Evolutionary conservation across 345 rosid species (phyloP).

Genomic region (Linum tenue): DNA sequence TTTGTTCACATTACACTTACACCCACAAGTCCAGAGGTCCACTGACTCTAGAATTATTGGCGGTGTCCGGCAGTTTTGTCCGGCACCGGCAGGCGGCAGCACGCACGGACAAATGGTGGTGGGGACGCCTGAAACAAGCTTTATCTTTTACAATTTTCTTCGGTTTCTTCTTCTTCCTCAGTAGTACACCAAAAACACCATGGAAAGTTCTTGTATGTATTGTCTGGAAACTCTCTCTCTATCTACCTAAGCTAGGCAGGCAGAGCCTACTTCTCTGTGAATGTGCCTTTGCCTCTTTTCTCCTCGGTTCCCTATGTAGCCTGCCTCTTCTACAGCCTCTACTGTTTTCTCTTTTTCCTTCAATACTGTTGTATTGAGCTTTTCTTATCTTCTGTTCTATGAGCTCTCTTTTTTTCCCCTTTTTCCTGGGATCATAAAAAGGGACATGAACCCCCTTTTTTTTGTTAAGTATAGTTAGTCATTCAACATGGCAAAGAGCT

Average conservation of each 20-base stretch:
- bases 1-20: too few relatives aligned
- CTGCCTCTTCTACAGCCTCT: background rate
- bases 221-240: conserved; percentile 4
- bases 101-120: conserved; percentile 55
- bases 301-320: background rate
- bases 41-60: conserved; percentile 44
- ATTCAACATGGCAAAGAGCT: too few relatives aligned
- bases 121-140: conserved; percentile 35
- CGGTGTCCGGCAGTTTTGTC: conserved; percentile 63
- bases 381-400: too few relatives aligned
- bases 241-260: background rate
- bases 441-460: too few relatives aligned
- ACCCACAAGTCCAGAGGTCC: conserved; percentile 29
- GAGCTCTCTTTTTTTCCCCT: too few relatives aligned
- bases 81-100: conserved; percentile 15
- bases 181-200: conserved; percentile 19
- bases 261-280: background rate
- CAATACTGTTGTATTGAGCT: too few relatives aligned
- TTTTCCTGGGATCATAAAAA: too few relatives aligned
- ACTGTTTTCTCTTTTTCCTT: too few relatives aligned
- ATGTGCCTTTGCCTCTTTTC: background rate
- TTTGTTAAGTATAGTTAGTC: too few relatives aligned
- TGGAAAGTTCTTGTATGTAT: conserved; percentile 25
- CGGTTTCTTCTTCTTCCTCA: background rate
- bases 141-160: background rate